Base-by-base conservation (phyloP, 2,329 filamentous ascomycete species). In the Periconia macrospinosa region DNA sequence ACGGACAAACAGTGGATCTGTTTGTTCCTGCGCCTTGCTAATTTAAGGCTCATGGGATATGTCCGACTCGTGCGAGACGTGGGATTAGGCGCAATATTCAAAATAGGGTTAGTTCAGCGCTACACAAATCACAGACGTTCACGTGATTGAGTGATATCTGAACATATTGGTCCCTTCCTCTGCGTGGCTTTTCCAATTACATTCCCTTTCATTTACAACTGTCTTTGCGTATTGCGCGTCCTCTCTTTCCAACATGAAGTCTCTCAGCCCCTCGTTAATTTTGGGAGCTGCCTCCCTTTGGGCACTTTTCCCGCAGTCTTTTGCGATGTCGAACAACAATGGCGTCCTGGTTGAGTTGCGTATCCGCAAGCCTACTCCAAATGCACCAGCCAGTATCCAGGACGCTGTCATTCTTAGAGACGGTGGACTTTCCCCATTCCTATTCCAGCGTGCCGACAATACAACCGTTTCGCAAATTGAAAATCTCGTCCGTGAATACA, bases 261-360 rank as follows among this genome's bases (percentile, higher is more conserved):
- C 41, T 42, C 13, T 42, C 3, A 43, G 18, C 30, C 37, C 35
- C 2, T n/a, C 20, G 19, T 44, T 35, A 18, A 2, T 42, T 40
- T n/a, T 42, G 41, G 47, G 47, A 50, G 41, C 20, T 15, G 8
- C 42, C 20, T 50, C 45, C 6, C 45, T 48, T 33, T 48, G 14
- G 17, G 10, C 45, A 10, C 30, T 48, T 33, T 2, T 48, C 35
- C 35, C 45, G 15, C 45, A 48, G 17, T 35, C 30, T 10, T 27
- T 20, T 40, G 45, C 27, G 15, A 48, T 9, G 11, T n/a, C 33
- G 33, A 37, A 37, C 33, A 37, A 37, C 45, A 20, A 48, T 48
- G 45, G 45, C 45, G 20, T 48, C n/a, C 17, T 48, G 30, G 45
- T 40, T 33, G 45, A 48, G 45, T 30, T 48, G 17, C 45, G 45